Percentiles rank a stretch among this genome's conserved stretches.
phyloP scores from a whole-genome alignment of 371 early-diverging fungal genomes.

The Umbelopsis sp. region DNA sequence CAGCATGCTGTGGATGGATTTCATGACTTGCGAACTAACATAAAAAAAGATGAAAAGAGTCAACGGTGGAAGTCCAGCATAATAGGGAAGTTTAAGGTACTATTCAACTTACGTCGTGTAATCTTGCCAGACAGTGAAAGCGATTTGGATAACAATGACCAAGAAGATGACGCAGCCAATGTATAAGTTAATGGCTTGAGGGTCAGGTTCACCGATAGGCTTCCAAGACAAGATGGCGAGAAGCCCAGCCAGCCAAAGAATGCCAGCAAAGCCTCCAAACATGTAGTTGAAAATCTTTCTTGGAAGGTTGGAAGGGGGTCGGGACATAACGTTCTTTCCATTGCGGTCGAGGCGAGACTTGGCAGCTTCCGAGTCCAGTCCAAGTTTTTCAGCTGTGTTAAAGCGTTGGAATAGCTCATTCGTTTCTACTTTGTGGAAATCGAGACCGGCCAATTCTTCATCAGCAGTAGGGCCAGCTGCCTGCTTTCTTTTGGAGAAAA shows the following conservation, averaged over 20 bases:
- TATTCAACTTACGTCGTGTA: slow-evolving; percentile 45
- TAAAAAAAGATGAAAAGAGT: neutral
- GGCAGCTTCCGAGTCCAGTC: slow-evolving; percentile 33
- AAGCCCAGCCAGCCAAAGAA: slow-evolving; percentile 54
- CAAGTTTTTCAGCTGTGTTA: slow-evolving; percentile 33
- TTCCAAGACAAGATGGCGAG: slow-evolving; percentile 42
- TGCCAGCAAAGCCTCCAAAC: slow-evolving; percentile 53
- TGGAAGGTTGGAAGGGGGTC: slow-evolving; percentile 36
- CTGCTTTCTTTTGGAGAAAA: neutral
- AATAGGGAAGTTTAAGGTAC: neutral
- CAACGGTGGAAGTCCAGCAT: neutral
- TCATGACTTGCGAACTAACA: slow-evolving; percentile 50
- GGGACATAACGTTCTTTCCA: slow-evolving; percentile 39
- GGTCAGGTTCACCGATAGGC: slow-evolving; percentile 35
- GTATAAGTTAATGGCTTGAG: slow-evolving; percentile 39
- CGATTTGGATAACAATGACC: slow-evolving; percentile 57
- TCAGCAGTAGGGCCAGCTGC: slow-evolving; percentile 2
- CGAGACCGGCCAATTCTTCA: neutral
- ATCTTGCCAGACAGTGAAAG: slow-evolving; percentile 67
- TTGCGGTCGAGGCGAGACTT: slow-evolving; percentile 32
- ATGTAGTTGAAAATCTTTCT: slow-evolving; percentile 42
- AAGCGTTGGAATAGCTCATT: slow-evolving; percentile 23
- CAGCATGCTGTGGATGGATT: slow-evolving; percentile 66
- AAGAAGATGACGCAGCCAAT: slow-evolving; percentile 57
- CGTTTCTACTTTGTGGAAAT: slow-evolving; percentile 8